Conservation (phyloP, 164 flowering plant genomes). For the Stephania yunnanensis region DNA sequence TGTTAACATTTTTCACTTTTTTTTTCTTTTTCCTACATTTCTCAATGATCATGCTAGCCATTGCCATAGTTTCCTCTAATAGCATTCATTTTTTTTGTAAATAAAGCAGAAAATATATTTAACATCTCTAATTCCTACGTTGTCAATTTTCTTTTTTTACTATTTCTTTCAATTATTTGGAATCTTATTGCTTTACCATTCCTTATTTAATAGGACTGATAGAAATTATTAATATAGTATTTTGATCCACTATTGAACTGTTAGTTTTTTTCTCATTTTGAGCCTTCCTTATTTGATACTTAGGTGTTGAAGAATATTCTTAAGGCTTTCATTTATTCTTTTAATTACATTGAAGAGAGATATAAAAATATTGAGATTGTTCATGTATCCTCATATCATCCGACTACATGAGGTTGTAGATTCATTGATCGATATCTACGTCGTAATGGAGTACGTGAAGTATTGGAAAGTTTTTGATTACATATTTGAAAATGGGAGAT, state of each 20-base stretch:
- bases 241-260: neutral
- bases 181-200: neutral
- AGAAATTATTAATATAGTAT: no score
- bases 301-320: neutral
- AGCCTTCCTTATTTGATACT: neutral
- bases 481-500: constrained; percentile 68
- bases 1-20: no score
- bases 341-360: constrained; percentile 55
- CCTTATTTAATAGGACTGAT: neutral
- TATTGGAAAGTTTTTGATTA: constrained; percentile 69
- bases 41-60: neutral
- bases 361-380: constrained; percentile 59
- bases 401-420: constrained; percentile 74
- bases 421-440: constrained; percentile 51
- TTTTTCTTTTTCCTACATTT: no score
- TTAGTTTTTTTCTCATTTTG: neutral
- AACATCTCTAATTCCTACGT: no score
- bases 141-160: neutral
- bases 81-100: no score
- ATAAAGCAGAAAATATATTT: no score
- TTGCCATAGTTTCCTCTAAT: no score
- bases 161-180: neutral
- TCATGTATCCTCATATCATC: constrained; percentile 74
- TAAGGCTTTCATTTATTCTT: neutral
- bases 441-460: constrained; percentile 71